phyloP scores from a whole-genome alignment of 2,329 filamentous ascomycete genomes.

The Coniella lustricola region DNA sequence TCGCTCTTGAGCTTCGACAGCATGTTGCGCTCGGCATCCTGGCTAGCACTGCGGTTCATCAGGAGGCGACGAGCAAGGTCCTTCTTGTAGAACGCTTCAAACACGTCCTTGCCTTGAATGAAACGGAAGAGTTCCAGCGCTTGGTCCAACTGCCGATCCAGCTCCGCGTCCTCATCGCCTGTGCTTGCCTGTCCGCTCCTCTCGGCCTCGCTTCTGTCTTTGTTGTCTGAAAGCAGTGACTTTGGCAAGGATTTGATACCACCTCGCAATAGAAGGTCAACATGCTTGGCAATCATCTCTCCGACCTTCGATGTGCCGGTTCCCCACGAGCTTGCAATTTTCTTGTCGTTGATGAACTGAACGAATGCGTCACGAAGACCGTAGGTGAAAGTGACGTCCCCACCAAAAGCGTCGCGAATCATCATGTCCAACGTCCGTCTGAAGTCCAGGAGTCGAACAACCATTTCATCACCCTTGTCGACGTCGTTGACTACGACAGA shows the following conservation, averaged over 20 bases:
- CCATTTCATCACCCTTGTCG: constrained; percentile 75
- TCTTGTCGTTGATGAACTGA: constrained; percentile 86
- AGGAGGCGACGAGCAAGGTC: constrained; percentile 84
- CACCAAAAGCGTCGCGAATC: constrained; percentile 68
- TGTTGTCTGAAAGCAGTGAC: constrained; percentile 55
- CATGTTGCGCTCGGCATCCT: constrained; percentile 95
- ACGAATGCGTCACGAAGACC: constrained; percentile 79
- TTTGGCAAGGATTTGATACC: constrained; percentile 78
- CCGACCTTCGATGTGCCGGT: constrained; percentile 89
- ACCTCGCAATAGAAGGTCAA: constrained; percentile 80
- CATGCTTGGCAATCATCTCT: constrained; percentile 97
- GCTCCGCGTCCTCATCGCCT: constrained; percentile 82
- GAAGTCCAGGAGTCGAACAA: constrained; percentile 71
- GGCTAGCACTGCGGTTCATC: constrained; percentile 86
- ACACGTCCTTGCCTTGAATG: constrained; percentile 93
- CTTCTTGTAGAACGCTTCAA: constrained; percentile 99
- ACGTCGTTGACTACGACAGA: constrained; percentile 73
- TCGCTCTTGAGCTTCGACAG: constrained; percentile 83
- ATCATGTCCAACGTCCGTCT: constrained; percentile 73
- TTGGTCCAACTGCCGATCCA: constrained; percentile 87
- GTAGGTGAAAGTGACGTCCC: constrained; percentile 70
- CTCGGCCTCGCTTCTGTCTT: constrained; percentile 50
- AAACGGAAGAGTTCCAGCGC: constrained; percentile 93
- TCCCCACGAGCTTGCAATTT: constrained; percentile 62
- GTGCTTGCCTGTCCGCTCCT: constrained; percentile 58